Evolutionary conservation across 2,329 filamentous ascomycete species (phyloP).

Genomic region (Pseudogymnoascus sp.): DNA sequence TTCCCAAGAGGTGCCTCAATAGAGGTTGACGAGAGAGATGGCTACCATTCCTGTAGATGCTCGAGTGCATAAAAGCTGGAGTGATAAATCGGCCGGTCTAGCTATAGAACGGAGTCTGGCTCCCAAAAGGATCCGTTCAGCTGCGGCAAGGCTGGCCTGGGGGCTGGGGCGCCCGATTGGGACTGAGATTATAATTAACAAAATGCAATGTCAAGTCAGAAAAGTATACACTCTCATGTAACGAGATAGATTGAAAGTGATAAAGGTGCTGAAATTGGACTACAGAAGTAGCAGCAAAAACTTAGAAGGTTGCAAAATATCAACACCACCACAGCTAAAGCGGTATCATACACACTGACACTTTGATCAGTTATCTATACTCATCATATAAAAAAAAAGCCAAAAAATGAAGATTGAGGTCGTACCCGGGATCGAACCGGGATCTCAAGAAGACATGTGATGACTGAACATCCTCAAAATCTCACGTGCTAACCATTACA

Average conservation of each 20-base stretch:
- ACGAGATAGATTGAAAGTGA: too few species aligned
- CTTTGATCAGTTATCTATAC: neutral
- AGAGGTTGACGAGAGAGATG: too few species aligned
- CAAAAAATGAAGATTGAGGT: neutral
- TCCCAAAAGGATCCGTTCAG: too few species aligned
- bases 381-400: neutral
- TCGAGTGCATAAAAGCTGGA: too few species aligned
- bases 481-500: conserved; percentile 10
- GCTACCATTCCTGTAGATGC: too few species aligned
- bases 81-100: too few species aligned
- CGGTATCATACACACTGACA: neutral
- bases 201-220: neutral
- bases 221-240: neutral
- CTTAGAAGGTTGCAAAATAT: neutral
- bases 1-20: too few species aligned
- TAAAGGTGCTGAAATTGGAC: neutral
- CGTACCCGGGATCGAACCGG: conserved; percentile 8
- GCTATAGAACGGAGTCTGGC: too few species aligned
- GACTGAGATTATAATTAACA: neutral
- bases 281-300: neutral
- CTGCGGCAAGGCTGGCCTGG: too few species aligned
- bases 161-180: too few species aligned
- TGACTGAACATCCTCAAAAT: conserved; percentile 8
- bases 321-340: neutral
- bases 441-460: conserved; percentile 8